Evolutionary conservation across 2,329 filamentous ascomycete genomes (phyloP).

Genomic region (Ophiostoma quercus): DNA sequence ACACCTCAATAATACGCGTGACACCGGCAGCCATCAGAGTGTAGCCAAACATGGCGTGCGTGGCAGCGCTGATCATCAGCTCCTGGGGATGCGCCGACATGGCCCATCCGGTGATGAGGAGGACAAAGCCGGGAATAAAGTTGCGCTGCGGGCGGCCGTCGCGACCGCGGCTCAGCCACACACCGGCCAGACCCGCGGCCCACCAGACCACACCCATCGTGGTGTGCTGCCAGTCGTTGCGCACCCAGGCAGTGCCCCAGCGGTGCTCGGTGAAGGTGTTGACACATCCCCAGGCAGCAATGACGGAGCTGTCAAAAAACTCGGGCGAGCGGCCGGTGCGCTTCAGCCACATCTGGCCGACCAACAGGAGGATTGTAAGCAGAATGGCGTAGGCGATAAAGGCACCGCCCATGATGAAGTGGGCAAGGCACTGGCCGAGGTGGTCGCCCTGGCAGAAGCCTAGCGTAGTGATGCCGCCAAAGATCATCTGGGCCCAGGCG

Average conservation of each 20-base stretch:
- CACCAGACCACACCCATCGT: constrained; percentile 99
- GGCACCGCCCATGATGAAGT: constrained; percentile 98
- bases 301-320: constrained; percentile 89
- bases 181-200: constrained; percentile 82
- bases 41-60: constrained; percentile 87
- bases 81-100: constrained; percentile 91
- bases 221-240: constrained; percentile 94
- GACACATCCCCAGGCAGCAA: constrained; percentile 91
- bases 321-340: constrained; percentile 84
- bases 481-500: constrained; percentile 90
- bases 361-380: constrained; percentile 77
- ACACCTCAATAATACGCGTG: constrained; percentile 82
- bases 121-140: constrained; percentile 84
- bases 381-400: constrained; percentile 93
- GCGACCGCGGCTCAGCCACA: constrained; percentile 84
- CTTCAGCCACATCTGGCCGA: constrained; percentile 82
- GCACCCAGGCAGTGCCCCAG: constrained; percentile 84
- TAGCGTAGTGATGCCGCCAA: constrained; percentile 85
- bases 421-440: constrained; percentile 83
- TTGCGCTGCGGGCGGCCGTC: constrained; percentile 86
- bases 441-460: constrained; percentile 94
- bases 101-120: constrained; percentile 87
- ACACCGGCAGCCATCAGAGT: constrained; percentile 87
- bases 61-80: constrained; percentile 76
- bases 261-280: constrained; percentile 98